Evolutionary conservation across 139 green algal species (phyloP).

Genomic region (Dunaliella primolecta): DNA sequence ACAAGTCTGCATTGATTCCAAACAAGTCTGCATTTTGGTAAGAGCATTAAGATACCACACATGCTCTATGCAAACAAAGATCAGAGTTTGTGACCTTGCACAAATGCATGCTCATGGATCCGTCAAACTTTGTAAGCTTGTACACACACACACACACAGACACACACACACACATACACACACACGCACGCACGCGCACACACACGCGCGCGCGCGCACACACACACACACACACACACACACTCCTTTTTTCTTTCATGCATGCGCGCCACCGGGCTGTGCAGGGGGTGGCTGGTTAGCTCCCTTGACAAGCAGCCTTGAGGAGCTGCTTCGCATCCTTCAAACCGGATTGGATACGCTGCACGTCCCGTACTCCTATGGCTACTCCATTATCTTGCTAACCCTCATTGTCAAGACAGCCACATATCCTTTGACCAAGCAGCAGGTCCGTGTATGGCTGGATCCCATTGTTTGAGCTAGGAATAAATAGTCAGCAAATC

Average conservation of each 20-base stretch:
- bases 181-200: not conserved
- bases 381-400: conserved; percentile 78
- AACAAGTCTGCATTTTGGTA: too few relatives aligned
- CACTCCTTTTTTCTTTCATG: not conserved
- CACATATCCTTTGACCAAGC: conserved; percentile 70
- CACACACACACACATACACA: too few relatives aligned
- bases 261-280: not conserved
- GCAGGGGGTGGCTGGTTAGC: conserved; percentile 51
- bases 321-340: conserved; percentile 47
- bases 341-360: conserved; percentile 49
- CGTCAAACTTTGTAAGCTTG: too few relatives aligned
- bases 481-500: not conserved
- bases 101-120: too few relatives aligned
- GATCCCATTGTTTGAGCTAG: not conserved
- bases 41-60: too few relatives aligned
- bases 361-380: conserved; percentile 68
- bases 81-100: too few relatives aligned
- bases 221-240: not conserved
- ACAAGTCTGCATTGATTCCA: too few relatives aligned
- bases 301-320: conserved; percentile 49
- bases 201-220: not conserved
- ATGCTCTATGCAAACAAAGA: too few relatives aligned
- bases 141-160: too few relatives aligned
- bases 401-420: conserved; percentile 67
- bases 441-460: conserved; percentile 51